Conservation (phyloP, 2,329 filamentous ascomycete genomes). For the Periconia sp. region DNA sequence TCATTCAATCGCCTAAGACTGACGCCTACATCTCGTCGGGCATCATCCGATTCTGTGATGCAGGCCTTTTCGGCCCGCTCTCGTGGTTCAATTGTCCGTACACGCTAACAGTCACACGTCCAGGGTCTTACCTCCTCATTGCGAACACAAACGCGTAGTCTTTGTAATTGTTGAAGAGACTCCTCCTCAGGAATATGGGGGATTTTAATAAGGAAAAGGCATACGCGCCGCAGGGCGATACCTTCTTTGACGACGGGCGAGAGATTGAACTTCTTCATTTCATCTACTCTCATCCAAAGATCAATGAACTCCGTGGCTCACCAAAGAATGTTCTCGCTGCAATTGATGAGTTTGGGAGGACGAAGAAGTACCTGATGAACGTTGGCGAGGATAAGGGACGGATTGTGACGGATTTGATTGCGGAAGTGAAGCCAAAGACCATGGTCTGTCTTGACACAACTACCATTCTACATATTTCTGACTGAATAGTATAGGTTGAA, state of each 20-base stretch:
- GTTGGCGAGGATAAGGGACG: constrained; percentile 76
- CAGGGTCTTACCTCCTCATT: constrained; percentile 24
- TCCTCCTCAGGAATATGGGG: constrained; percentile 26
- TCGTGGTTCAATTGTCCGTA: constrained; percentile 29
- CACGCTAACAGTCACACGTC: constrained; percentile 34
- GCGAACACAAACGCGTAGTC: constrained; percentile 6
- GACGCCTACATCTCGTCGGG: constrained; percentile 23
- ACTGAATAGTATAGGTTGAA: constrained; percentile 61
- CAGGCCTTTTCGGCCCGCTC: constrained; percentile 19
- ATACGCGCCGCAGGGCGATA: constrained; percentile 54
- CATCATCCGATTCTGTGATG: no score
- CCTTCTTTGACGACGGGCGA: constrained; percentile 69
- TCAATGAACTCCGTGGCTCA: constrained; percentile 68
- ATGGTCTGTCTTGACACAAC: constrained; percentile 57
- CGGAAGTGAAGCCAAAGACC: constrained; percentile 66
- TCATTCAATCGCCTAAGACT: constrained; percentile 21
- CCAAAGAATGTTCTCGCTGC: constrained; percentile 68
- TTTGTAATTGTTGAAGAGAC: not conserved
- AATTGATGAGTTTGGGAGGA: constrained; percentile 73
- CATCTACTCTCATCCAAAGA: constrained; percentile 66
- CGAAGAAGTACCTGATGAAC: constrained; percentile 78
- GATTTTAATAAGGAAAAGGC: constrained; percentile 52
- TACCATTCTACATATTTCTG: not conserved
- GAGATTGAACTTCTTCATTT: constrained; percentile 76
- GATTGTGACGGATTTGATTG: constrained; percentile 73